Evolutionary conservation across 2,329 filamentous ascomycete species (phyloP).

Genomic region (Diaporthe vexans): DNA sequence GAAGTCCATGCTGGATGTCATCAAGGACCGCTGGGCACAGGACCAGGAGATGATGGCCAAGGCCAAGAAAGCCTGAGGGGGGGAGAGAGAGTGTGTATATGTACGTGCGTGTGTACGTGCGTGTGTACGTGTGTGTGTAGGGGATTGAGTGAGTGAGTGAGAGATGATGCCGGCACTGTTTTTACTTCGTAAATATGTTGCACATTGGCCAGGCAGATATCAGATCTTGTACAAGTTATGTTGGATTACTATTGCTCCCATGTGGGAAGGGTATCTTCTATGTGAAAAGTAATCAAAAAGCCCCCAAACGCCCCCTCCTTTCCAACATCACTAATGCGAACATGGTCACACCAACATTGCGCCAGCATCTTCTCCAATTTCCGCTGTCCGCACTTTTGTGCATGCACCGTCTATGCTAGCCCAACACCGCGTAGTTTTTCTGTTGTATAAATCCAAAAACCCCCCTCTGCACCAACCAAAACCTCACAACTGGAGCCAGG

Average conservation of each 20-base stretch:
- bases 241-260: slow-evolving; percentile 28
- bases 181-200: neutral
- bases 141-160: too few species aligned
- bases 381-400: neutral
- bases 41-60: slow-evolving; percentile 30
- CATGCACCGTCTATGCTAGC: neutral
- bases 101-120: too few species aligned
- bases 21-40: slow-evolving; percentile 28
- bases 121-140: too few species aligned
- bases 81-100: too few species aligned
- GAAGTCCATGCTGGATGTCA: neutral
- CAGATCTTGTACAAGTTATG: neutral
- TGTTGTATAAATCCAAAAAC: neutral
- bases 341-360: neutral
- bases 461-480: neutral
- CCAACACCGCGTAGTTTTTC: neutral
- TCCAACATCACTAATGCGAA: neutral
- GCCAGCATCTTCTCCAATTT: neutral
- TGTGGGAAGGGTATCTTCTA: slow-evolving; percentile 42
- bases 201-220: neutral
- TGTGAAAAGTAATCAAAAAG: neutral
- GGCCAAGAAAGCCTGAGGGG: slow-evolving; percentile 22
- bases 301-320: neutral
- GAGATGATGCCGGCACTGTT: neutral
- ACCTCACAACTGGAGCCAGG: neutral